These are phyloP conservation scores for Leccinum sublutescens DNA, from an alignment of 768 basidiomycete genomes.

Conservation along the genomic window DNA sequence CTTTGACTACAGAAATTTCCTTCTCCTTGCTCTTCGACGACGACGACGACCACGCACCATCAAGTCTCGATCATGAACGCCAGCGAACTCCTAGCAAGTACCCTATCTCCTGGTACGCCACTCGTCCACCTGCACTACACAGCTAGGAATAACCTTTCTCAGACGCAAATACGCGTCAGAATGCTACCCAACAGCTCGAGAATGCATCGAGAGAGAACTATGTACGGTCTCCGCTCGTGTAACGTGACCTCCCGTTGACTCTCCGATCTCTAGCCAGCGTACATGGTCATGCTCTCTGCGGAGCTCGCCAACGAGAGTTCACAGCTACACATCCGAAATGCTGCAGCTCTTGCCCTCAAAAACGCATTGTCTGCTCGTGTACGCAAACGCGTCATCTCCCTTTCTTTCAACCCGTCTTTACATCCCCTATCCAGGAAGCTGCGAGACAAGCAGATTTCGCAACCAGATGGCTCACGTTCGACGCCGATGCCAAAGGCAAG, in stretches of 20 bases:
- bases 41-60: constrained; percentile 24
- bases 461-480: constrained; percentile 79
- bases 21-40: constrained; percentile 16
- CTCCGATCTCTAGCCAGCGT: constrained; percentile 65
- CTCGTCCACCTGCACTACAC: constrained; percentile 28
- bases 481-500: constrained; percentile 63
- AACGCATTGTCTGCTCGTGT: constrained; percentile 91
- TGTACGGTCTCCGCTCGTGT: constrained; percentile 48
- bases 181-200: constrained; percentile 89
- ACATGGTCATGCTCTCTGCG: constrained; percentile 86
- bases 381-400: constrained; percentile 38
- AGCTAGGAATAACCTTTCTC: constrained; percentile 32
- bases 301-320: constrained; percentile 79
- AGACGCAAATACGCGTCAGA: constrained; percentile 90
- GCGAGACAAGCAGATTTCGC: constrained; percentile 74
- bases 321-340: constrained; percentile 77
- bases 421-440: constrained; percentile 52
- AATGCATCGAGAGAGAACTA: constrained; percentile 84
- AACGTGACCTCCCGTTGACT: constrained; percentile 9
- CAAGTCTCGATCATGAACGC: constrained; percentile 72
- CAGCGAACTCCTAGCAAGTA: constrained; percentile 85
- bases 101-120: constrained; percentile 82
- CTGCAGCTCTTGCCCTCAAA: constrained; percentile 96
- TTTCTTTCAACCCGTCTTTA: constrained; percentile 16
- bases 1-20: constrained; percentile 15